Conservation (phyloP, 345 rosid species). For the Physaria fendleri region DNA sequence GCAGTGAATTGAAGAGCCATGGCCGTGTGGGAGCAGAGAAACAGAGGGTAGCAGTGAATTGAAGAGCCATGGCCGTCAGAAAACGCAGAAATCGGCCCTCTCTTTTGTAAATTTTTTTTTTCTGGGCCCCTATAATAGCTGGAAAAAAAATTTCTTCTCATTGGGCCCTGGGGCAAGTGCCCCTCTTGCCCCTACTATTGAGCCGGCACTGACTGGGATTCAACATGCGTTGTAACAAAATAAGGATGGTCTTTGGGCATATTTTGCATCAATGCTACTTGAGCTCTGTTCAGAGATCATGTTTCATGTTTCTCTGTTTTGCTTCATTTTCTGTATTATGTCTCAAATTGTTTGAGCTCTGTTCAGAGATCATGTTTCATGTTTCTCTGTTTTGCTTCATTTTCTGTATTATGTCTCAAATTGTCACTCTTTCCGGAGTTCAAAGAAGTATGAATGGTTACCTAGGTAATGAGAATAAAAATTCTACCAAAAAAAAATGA, state of each 20-base stretch:
- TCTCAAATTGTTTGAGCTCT: not conserved
- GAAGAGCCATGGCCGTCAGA: constrained; percentile 30
- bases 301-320: not conserved
- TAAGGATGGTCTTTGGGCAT: not conserved
- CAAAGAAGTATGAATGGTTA: too few species aligned
- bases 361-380: not conserved
- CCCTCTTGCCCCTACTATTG: too few species aligned
- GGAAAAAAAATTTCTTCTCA: not conserved
- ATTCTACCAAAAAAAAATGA: too few species aligned
- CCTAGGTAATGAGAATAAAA: too few species aligned
- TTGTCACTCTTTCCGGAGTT: not conserved
- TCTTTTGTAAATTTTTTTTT: too few species aligned
- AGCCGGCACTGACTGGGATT: not conserved
- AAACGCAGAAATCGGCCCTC: not conserved
- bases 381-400: not conserved
- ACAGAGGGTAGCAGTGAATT: constrained; percentile 19
- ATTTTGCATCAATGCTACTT: not conserved
- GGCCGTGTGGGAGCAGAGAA: constrained; percentile 14
- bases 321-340: not conserved
- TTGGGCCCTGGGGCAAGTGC: too few species aligned
- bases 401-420: not conserved
- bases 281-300: not conserved
- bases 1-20: constrained; percentile 31
- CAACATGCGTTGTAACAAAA: not conserved
- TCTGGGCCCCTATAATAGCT: too few species aligned